Conservation (phyloP, 1,284 basidiomycete genomes). For the Farysia itapuensis region DNA sequence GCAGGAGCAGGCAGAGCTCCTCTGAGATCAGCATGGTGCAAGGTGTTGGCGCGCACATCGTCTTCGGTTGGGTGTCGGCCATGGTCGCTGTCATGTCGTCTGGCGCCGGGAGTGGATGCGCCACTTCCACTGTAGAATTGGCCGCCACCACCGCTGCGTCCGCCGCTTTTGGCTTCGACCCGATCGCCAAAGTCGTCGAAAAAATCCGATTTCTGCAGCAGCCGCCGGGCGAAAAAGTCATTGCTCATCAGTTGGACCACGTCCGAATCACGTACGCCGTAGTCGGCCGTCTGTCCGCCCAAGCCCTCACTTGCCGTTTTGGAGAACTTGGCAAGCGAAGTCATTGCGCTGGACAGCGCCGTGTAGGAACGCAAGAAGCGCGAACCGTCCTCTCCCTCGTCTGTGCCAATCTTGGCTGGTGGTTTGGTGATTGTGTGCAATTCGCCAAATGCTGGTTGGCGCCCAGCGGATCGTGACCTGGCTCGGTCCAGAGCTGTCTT, state of each 20-base stretch:
- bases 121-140: conserved; percentile 32
- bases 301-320: conserved; percentile 18
- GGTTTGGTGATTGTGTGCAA: neutral
- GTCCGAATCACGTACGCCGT: conserved; percentile 43
- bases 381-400: conserved; percentile 18
- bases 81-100: too few relatives aligned
- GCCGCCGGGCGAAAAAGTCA: conserved; percentile 35
- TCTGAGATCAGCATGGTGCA: conserved; percentile 30
- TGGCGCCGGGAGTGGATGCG: conserved; percentile 12
- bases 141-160: conserved; percentile 1
- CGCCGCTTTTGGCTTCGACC: neutral
- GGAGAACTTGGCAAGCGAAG: conserved; percentile 31
- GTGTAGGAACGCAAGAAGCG: conserved; percentile 48
- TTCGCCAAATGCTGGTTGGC: neutral
- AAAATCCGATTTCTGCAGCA: conserved; percentile 29
- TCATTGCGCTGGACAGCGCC: conserved; percentile 42
- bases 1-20: conserved; percentile 26
- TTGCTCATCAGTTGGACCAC: conserved; percentile 49
- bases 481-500: conserved; percentile 6
- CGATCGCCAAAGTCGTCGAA: conserved; percentile 16
- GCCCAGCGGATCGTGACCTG: conserved; percentile 5
- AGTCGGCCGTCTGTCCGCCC: conserved; percentile 4
- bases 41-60: conserved; percentile 2
- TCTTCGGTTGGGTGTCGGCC: neutral
- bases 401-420: neutral